Evolutionary conservation across 306 rosid species (phyloP).

Genomic region (Hylodesmum podocarpum): DNA sequence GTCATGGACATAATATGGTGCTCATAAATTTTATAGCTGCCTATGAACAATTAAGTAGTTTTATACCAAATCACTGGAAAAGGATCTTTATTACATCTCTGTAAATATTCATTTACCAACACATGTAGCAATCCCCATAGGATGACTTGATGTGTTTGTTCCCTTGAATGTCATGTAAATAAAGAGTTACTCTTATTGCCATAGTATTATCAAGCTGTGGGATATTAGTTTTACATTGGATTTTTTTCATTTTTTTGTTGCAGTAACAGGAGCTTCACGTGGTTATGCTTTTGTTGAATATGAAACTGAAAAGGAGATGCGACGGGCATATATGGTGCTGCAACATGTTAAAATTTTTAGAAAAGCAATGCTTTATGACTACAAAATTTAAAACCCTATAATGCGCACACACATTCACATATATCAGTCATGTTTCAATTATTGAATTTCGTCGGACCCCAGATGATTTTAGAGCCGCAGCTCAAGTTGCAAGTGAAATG

Average conservation of each 20-base stretch:
- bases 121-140: not conserved
- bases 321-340: constrained; percentile 66
- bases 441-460: not conserved
- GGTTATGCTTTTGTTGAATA: constrained; percentile 96
- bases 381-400: not conserved
- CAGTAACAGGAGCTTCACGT: constrained; percentile 91
- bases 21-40: not conserved
- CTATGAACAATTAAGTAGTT: not conserved
- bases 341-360: constrained; percentile 5
- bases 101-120: not conserved
- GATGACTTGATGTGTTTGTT: not conserved
- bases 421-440: not conserved
- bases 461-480: not conserved
- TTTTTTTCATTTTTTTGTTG: constrained; percentile 23
- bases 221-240: not conserved
- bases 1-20: constrained; percentile 1
- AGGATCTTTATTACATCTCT: not conserved
- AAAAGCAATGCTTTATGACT: not conserved
- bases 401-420: not conserved
- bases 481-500: not conserved
- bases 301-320: constrained; percentile 84
- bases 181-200: not conserved
- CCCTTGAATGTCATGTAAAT: not conserved
- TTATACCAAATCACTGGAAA: not conserved
- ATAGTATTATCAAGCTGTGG: not conserved